Percentiles rank a stretch among this genome's conserved stretches.
phyloP scores from a whole-genome alignment of 805 yeast genomes.

The Zygosaccharomyces gambellarensis region DNA sequence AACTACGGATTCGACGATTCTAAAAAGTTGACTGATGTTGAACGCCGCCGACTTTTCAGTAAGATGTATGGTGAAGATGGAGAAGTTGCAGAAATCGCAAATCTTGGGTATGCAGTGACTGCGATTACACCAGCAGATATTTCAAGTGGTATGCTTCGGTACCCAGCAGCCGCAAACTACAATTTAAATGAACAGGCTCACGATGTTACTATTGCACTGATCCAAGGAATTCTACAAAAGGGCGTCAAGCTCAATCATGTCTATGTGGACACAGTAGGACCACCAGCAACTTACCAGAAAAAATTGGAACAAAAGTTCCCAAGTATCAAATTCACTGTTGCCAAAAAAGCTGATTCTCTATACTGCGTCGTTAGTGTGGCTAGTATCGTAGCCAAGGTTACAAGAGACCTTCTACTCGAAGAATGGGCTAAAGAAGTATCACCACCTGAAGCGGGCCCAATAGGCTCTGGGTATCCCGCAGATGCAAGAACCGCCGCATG shows the following conservation, averaged over 20 bases:
- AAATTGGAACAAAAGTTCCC: constrained; percentile 73
- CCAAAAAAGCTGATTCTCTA: constrained; percentile 91
- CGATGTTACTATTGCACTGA: constrained; percentile 80
- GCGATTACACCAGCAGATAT: constrained; percentile 85
- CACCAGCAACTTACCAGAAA: constrained; percentile 76
- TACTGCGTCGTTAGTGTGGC: constrained; percentile 94
- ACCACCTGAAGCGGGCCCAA: constrained; percentile 34
- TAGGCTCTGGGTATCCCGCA: constrained; percentile 92
- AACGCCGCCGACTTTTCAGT: constrained; percentile 58
- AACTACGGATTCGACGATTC: constrained; percentile 89
- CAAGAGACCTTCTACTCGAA: constrained; percentile 61
- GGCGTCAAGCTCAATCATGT: constrained; percentile 67
- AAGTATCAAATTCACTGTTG: constrained; percentile 63
- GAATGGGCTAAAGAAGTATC: constrained; percentile 14
- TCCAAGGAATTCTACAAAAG: constrained; percentile 54
- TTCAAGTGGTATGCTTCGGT: constrained; percentile 79
- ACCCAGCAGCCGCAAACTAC: constrained; percentile 42
- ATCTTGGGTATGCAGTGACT: constrained; percentile 85
- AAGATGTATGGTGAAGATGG: constrained; percentile 44
- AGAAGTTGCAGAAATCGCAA: constrained; percentile 39
- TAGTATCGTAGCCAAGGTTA: constrained; percentile 92
- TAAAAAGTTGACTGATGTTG: constrained; percentile 71
- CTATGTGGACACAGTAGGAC: constrained; percentile 95
- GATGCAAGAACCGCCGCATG: constrained; percentile 84
- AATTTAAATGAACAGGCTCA: constrained; percentile 96